Evolutionary conservation across 441 rosid species (phyloP).

Genomic region (Populus hybrid): DNA sequence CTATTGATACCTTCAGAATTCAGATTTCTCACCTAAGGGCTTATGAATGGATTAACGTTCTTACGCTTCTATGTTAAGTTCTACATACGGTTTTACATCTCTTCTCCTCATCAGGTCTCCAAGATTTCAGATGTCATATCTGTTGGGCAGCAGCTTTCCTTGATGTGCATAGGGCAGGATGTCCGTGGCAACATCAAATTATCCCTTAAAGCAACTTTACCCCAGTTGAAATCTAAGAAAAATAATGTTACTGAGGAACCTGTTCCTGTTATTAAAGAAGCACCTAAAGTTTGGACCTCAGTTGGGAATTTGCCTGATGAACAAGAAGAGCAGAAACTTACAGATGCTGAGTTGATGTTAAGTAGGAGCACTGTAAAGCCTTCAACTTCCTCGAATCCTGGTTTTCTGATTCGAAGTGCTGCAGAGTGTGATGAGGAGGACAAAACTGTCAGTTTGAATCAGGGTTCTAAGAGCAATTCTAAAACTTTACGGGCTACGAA

Average conservation of each 20-base stretch:
- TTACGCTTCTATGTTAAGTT: not conserved
- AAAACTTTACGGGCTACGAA: constrained; percentile 27
- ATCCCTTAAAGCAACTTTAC: constrained; percentile 69
- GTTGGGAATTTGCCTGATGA: constrained; percentile 34
- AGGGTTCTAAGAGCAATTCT: constrained; percentile 30
- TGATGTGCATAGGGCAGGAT: constrained; percentile 91
- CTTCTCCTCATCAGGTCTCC: constrained; percentile 54
- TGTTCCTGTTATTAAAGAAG: constrained; percentile 35
- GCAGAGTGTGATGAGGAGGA: constrained; percentile 87
- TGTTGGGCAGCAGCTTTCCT: constrained; percentile 72
- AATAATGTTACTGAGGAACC: constrained; percentile 31
- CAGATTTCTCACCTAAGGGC: not conserved
- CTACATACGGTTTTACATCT: not conserved
- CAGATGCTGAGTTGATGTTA: constrained; percentile 18
- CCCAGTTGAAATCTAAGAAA: constrained; percentile 31
- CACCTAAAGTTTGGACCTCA: constrained; percentile 43
- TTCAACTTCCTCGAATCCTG: constrained; percentile 44
- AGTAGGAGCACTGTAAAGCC: constrained; percentile 23
- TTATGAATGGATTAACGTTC: not conserved
- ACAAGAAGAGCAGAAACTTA: constrained; percentile 36
- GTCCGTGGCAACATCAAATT: constrained; percentile 93
- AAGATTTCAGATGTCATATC: constrained; percentile 77
- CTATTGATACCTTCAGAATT: not conserved
- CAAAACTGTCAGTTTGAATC: constrained; percentile 36
- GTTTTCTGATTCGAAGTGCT: constrained; percentile 75